Evolutionary conservation across 1,284 basidiomycete species (phyloP).

Genomic region (Apiotrichum gamsii): DNA sequence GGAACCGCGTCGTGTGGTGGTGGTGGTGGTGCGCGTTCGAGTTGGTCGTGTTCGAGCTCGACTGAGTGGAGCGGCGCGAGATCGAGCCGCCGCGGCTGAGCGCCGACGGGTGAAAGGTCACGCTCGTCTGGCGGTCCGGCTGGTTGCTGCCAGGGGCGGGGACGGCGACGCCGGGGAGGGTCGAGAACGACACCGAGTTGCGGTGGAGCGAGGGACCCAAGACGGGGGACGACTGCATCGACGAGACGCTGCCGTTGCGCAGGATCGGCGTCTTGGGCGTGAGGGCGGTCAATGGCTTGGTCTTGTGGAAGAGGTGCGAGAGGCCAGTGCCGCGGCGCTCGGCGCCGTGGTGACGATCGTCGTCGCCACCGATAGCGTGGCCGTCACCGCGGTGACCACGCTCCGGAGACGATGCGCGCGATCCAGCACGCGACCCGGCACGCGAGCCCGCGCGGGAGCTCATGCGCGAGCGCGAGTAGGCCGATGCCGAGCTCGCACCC

Average conservation of each 20-base stretch:
- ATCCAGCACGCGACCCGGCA: constrained; percentile 48
- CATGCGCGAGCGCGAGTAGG: constrained; percentile 7
- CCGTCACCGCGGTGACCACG: constrained; percentile 15
- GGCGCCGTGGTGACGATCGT: neutral
- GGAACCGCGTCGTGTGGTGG: neutral
- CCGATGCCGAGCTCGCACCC: neutral
- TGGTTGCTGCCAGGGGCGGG: neutral
- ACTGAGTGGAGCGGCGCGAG: no score
- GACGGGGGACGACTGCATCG: neutral
- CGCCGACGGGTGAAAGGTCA: constrained; percentile 9
- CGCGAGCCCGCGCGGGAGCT: constrained; percentile 42
- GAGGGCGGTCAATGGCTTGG: constrained; percentile 15
- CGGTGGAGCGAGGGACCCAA: neutral
- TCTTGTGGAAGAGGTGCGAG: constrained; percentile 18
- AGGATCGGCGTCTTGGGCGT: neutral
- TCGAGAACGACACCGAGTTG: constrained; percentile 14
- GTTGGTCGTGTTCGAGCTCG: no score
- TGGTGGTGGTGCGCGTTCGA: no score
- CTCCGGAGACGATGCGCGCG: constrained; percentile 50
- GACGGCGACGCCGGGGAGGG: constrained; percentile 9
- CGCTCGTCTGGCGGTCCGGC: constrained; percentile 1
- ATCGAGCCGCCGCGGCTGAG: neutral
- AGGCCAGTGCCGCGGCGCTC: constrained; percentile 9
- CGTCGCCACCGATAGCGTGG: no score
- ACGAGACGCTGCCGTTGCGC: neutral